Conservation (phyloP, 2,329 filamentous ascomycete genomes). For the Bimuria novae-zelandiae region DNA sequence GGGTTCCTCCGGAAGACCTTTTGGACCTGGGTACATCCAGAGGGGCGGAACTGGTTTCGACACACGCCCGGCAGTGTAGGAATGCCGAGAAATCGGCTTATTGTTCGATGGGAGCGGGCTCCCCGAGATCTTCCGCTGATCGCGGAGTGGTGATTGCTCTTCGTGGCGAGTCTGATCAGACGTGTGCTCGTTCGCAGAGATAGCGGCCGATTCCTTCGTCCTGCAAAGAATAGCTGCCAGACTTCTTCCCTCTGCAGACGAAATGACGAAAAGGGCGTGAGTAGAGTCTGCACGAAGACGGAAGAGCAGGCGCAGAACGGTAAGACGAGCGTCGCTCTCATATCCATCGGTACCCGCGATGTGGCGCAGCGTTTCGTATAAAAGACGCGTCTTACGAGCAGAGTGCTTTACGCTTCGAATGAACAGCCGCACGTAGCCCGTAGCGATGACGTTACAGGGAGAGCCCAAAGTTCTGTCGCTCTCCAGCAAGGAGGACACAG, state of each 20-base stretch:
- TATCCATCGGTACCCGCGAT: conserved; percentile 39
- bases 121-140: conserved; percentile 36
- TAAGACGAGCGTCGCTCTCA: conserved; percentile 44
- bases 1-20: conserved; percentile 60
- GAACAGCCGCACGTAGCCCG: conserved; percentile 76
- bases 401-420: conserved; percentile 71
- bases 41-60: conserved; percentile 48
- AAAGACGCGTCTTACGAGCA: conserved; percentile 63
- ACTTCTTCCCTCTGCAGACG: conserved; percentile 71
- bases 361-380: conserved; percentile 43
- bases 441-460: conserved; percentile 71
- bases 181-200: conserved; percentile 48
- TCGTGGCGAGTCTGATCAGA: conserved; percentile 33
- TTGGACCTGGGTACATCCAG: conserved; percentile 62
- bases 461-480: conserved; percentile 46
- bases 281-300: conserved; percentile 82
- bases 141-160: conserved; percentile 33
- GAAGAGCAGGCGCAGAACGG: conserved; percentile 61
- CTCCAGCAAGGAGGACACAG: conserved; percentile 20
- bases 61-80: conserved; percentile 31
- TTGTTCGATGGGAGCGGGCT: conserved; percentile 42
- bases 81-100: conserved; percentile 31
- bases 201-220: conserved; percentile 57
- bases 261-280: conserved; percentile 73
- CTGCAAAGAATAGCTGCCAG: conserved; percentile 75